Base-by-base conservation (phyloP, 1,139 yeast species). In the Blastobotrys buckinghamii region DNA sequence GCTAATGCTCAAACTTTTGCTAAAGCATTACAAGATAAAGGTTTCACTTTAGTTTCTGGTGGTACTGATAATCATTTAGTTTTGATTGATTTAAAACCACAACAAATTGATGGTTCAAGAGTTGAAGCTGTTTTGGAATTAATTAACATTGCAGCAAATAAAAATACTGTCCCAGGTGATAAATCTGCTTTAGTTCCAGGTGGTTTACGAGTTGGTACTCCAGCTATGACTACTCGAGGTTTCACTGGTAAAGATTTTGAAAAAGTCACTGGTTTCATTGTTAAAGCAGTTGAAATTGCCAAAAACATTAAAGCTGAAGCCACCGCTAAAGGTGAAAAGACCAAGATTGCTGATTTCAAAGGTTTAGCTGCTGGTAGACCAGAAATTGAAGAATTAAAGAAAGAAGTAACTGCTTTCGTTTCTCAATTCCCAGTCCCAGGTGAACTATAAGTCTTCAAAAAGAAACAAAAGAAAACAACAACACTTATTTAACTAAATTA, bases 31-130 rank as follows among this genome's bases (percentile, higher is more conserved):
- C 75, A 73, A 60, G 69, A 71, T 53, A 75, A 75, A 61, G 95
- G 89, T 53, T 90, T 84, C 77, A 79, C 79, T 56, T 78, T 92
- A 61, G 98, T 92, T 47, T 83, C 96, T 44, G 78, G 83, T 62
- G 98, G 98, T 67, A 92, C 98, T 54, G 97, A 92, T 71, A 86
- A 96, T 55, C 98, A 92, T 73, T 82, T 92, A 89, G 89, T 92
- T 50, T 77, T 92, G 60, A 90, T 92, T 52, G 85, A 90, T 55
- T 77, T 92, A 66, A 86, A 84, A 72, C 92, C 88, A 65, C 83
- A 88, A 73, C 82, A 85, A 61, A 83, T 92, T 58, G 98, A 92
- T 67, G 98, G 98, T 72, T 97, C 98, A 49, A 86, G 98, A 73
- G 87, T 89, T 50, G 98, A 92, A 75, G 81, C 92, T 49, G 88